Evolutionary conservation across 2,329 filamentous ascomycete species (phyloP), one percentile per base, ranked within the genome.

Genomic region (Penicillium sp.): DNA sequence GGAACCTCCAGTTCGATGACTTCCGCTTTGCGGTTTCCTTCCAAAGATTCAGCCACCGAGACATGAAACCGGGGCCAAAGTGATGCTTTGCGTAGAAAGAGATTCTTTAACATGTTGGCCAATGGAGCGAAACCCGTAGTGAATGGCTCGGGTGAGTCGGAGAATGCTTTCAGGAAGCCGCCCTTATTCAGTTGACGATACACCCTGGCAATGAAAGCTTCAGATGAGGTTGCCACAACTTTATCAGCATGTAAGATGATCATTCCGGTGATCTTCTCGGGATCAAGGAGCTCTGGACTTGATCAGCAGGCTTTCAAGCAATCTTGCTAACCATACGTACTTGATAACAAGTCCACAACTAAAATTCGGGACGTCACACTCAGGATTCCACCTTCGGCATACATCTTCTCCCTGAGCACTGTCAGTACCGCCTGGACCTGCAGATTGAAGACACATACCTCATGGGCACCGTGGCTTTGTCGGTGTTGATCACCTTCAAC

Each of bases 1-100:
- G 90, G 88, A 5, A 99, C 89, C 73, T 97, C 94, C 22, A 97
- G 81, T 74, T 99, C 94, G 59, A 99, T 96, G 43, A 99, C 94
- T 74, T 99, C 94, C 4, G 94, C 93, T 70, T 93, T 96, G 67
- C 89, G 88, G 71, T 89, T 90, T 9, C 92, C 92, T 72, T 99
- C 94, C 3, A 99, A 79, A 3, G 92, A 91, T 64, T 91, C 86
- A 0, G 92, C 92, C 5, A 99, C 92, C 0, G 89, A 87, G 54
- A 96, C 84, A 68, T 99, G 94, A 67, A 97, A 99, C 18, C 94
- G 84, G 3, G 94, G 94, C 86, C 93, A 99, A 13, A 99, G 75
- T 0, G 92, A 92, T 0, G 88, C 88, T 69, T 94, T 96, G 48
- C 88, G 85, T 39, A 99, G 77, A 67, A 97, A 97, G 21, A 99